Percentiles rank a stretch among this genome's conserved stretches.
phyloP scores from a whole-genome alignment of 1,284 basidiomycete genomes.

The Apiotrichum montevideense region DNA sequence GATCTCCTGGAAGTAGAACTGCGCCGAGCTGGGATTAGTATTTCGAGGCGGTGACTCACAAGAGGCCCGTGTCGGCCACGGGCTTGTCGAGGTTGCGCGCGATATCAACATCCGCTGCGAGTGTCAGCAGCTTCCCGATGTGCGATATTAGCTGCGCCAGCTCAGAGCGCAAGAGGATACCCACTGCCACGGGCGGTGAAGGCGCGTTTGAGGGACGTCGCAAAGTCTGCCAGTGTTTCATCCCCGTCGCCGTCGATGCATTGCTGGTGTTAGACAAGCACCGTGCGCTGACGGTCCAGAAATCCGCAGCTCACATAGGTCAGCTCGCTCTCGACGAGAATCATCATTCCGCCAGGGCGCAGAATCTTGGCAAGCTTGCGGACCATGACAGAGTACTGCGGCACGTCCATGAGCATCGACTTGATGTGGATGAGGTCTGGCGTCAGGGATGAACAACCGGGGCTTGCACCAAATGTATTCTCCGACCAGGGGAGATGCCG shows the following conservation, averaged over 20 bases:
- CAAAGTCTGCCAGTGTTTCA: conserved; percentile 16
- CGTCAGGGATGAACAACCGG: background rate
- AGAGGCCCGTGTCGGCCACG: conserved; percentile 27
- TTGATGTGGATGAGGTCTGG: conserved; percentile 45
- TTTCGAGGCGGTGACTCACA: conserved; percentile 19
- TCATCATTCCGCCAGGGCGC: conserved; percentile 34
- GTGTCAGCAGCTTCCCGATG: background rate
- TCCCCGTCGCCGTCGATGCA: conserved; percentile 5
- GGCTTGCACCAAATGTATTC: conserved; percentile 24
- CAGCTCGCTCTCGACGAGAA: conserved; percentile 37
- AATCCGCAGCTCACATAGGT: conserved; percentile 27
- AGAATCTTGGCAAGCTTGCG: conserved; percentile 33
- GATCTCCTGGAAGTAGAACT: conserved; percentile 33
- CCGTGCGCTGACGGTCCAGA: background rate
- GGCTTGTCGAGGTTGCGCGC: conserved; percentile 16
- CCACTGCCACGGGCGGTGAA: conserved; percentile 20
- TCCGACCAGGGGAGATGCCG: conserved; percentile 26
- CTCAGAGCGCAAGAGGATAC: background rate
- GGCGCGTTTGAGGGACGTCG: conserved; percentile 24
- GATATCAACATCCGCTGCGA: conserved; percentile 23
- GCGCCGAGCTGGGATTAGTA: conserved; percentile 16
- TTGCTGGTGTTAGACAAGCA: conserved; percentile 7
- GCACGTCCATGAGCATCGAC: conserved; percentile 28
- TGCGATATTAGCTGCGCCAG: too few species aligned
- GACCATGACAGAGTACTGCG: conserved; percentile 30